Percentiles rank a stretch among this genome's conserved stretches.
Evolutionary conservation across 2,329 filamentous ascomycete genomes (phyloP).

Genomic region (Geosmithia putterillii): DNA sequence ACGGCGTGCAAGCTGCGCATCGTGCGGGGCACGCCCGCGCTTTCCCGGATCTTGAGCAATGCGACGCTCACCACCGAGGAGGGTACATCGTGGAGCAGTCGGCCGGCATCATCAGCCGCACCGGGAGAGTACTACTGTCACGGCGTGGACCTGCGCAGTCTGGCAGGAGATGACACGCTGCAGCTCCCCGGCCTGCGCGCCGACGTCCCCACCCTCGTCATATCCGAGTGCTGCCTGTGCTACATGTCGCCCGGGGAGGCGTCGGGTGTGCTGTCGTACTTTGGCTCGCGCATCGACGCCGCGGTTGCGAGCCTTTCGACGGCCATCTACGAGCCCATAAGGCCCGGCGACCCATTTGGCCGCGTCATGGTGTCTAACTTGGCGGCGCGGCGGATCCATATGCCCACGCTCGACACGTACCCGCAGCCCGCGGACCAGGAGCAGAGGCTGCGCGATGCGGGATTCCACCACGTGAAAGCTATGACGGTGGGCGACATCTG

Average conservation of each 20-base stretch:
- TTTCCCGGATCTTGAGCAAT: slow-evolving; percentile 25
- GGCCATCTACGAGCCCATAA: slow-evolving; percentile 81
- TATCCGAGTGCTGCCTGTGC: slow-evolving; percentile 93
- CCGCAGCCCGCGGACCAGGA: slow-evolving; percentile 57
- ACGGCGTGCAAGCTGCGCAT: slow-evolving; percentile 51
- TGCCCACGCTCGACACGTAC: slow-evolving; percentile 73
- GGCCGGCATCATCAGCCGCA: slow-evolving; percentile 16
- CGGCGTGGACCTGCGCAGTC: slow-evolving; percentile 56
- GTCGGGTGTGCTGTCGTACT: slow-evolving; percentile 50
- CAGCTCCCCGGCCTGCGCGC: slow-evolving; percentile 30
- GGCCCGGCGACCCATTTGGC: slow-evolving; percentile 75
- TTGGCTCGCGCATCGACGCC: slow-evolving; percentile 42
- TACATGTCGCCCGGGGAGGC: slow-evolving; percentile 64
- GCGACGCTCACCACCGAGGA: slow-evolving; percentile 10
- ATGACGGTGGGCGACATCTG: slow-evolving; percentile 50
- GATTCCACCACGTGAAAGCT: slow-evolving; percentile 39
- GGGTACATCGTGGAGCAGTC: slow-evolving; percentile 26
- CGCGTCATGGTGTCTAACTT: slow-evolving; percentile 88
- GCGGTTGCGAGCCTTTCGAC: slow-evolving; percentile 40
- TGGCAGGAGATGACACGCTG: slow-evolving; percentile 18
- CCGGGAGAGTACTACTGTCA: slow-evolving; percentile 43
- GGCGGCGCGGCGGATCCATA: slow-evolving; percentile 64
- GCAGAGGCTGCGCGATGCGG: slow-evolving; percentile 50
- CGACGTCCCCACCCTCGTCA: slow-evolving; percentile 63
- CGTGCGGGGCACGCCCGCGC: slow-evolving; percentile 30